Conservation (phyloP, 1,139 yeast species). For the Taphrina confusa region DNA sequence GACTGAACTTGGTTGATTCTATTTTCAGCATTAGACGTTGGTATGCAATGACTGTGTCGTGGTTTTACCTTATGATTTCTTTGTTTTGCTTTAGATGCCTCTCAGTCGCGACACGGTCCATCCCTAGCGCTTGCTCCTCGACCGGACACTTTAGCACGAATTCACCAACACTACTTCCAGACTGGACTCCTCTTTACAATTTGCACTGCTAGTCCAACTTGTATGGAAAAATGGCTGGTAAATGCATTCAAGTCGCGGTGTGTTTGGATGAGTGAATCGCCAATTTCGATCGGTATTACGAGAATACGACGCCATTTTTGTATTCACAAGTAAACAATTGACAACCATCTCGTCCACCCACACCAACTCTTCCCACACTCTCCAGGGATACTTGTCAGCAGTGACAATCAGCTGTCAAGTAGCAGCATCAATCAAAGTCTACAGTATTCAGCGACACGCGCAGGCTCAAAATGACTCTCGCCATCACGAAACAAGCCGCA, state of each 20-base stretch:
- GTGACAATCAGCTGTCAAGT: not conserved
- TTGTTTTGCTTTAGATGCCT: conserved; percentile 30
- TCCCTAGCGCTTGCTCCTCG: not conserved
- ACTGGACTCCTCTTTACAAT: too few species aligned
- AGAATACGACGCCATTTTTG: too few species aligned
- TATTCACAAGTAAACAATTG: conserved; percentile 10
- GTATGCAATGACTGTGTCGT: too few species aligned
- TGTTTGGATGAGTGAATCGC: conserved; percentile 1
- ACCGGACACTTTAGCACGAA: too few species aligned
- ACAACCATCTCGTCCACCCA: not conserved
- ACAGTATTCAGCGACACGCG: not conserved
- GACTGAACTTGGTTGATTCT: conserved; percentile 28
- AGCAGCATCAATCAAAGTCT: not conserved
- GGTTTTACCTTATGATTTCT: conserved; percentile 22
- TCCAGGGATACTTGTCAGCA: not conserved
- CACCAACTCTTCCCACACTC: not conserved
- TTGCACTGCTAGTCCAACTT: too few species aligned
- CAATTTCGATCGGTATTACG: too few species aligned
- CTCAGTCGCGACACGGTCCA: conserved; percentile 23
- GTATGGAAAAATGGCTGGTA: too few species aligned
- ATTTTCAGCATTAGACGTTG: too few species aligned
- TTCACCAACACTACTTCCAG: too few species aligned
- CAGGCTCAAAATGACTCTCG: conserved; percentile 1
- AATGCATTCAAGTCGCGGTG: conserved; percentile 2
- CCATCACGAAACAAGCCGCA: not conserved